Base-by-base conservation (phyloP, 192 early-diverging fungal species). In the Dispira parvispora region DNA sequence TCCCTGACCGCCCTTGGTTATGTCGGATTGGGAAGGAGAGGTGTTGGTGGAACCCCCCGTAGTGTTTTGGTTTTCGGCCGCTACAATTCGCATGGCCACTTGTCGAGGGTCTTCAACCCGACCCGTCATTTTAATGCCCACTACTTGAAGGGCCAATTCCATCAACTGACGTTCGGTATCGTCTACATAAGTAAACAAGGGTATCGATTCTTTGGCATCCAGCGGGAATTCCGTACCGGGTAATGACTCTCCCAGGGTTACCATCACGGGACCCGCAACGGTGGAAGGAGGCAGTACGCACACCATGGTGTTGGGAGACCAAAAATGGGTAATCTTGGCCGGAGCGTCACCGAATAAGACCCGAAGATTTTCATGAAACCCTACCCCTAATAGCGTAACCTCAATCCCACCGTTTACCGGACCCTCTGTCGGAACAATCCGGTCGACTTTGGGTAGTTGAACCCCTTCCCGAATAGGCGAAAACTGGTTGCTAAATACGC, bases 141-240 rank as follows among this genome's bases (percentile, higher is more conserved):
- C 82, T 0, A 92, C 84, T 54, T 91, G 90, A 55, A 97, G 73
- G 4, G 91, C 87, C 23, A 97, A 78, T 65, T 94, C 92, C 70
- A 92, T 82, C 62, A 97, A 68, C n/a, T 88, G 87, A 46, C 86
- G 80, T 69, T 97, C 94, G 23, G 88, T 79, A 66, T 94, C 84
- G 62, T 81, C 77, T 38, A 76, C 67, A 32, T 80, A 83, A 8
- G 70, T 70, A 56, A 82, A 82, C 32, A 72, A 43, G 11, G 38
- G 27, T 2, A 42, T 16, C 9, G 28, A 12, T 16, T 60, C 57
- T 8, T 27, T 43, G 28, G 66, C 67, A 2, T 71, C 71, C 53
- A 71, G 72, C 43, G 68, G 69, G 1, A 71, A 71, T 46, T 70
- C 71, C 9, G 66, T 26, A 50, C 67, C 62, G 0, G 70, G 43